A percentile compares a stretch with the other conserved stretches of the same genome.
Conservation (phyloP, 164 flowering plant species). For the Cinnamomum micranthum region DNA sequence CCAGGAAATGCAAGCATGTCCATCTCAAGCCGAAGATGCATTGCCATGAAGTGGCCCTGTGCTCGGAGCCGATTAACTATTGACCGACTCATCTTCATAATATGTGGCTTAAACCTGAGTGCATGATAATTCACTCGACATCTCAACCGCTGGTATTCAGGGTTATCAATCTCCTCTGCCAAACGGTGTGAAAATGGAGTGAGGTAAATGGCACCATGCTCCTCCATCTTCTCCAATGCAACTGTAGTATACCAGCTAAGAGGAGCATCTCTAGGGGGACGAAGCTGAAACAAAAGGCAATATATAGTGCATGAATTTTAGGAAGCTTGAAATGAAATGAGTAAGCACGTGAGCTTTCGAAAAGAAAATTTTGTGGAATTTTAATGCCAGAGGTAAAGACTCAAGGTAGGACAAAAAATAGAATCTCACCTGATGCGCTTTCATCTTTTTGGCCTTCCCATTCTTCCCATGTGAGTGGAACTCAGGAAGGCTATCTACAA, state of each 20-base stretch:
- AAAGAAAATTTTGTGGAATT: not conserved
- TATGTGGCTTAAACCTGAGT: slow-evolving; percentile 78
- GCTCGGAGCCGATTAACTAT: slow-evolving; percentile 81
- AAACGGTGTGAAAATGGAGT: slow-evolving; percentile 96
- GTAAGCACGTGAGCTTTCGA: not conserved
- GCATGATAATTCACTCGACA: slow-evolving; percentile 99
- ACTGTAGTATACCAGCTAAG: slow-evolving; percentile 76
- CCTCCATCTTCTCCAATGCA: slow-evolving; percentile 85
- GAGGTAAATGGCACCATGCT: slow-evolving; percentile 92
- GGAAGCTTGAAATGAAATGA: too few relatives aligned
- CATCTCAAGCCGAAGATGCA: slow-evolving; percentile 99
- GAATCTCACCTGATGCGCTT: slow-evolving; percentile 66
- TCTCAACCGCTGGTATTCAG: slow-evolving; percentile 91
- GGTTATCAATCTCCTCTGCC: slow-evolving; percentile 91
- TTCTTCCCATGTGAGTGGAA: slow-evolving; percentile 59
- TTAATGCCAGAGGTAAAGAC: too few relatives aligned
- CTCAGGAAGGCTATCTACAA: slow-evolving; percentile 86
- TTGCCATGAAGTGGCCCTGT: slow-evolving; percentile 96
- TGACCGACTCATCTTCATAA: slow-evolving; percentile 73
- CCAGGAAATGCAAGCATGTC: slow-evolving; percentile 99
- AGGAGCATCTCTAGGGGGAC: slow-evolving; percentile 96
- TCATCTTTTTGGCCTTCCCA: slow-evolving; percentile 51
- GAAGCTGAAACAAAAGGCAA: slow-evolving; percentile 40
- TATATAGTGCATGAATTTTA: not conserved
- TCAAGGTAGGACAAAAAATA: too few relatives aligned